Evolutionary conservation across 345 rosid species (phyloP).

Genomic region (Salix udensis): DNA sequence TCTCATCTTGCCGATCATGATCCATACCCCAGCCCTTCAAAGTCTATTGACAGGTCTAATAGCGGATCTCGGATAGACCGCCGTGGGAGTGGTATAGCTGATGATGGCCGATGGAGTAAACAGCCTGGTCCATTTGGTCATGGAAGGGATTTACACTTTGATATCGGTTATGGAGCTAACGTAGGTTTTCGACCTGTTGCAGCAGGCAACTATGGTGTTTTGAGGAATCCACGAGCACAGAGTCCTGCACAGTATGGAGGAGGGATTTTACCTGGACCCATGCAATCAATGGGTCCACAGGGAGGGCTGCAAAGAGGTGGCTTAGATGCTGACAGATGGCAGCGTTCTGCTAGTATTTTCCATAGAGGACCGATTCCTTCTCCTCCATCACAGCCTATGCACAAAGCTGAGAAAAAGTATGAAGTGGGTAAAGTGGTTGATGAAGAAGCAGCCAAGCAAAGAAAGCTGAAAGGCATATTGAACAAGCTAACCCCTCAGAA

Average conservation of each 20-base stretch:
- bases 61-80: conserved; percentile 65
- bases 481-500: conserved; percentile 97
- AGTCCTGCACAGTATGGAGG: conserved; percentile 39
- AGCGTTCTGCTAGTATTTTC: conserved; percentile 55
- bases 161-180: conserved; percentile 44
- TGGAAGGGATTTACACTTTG: conserved; percentile 55
- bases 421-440: conserved; percentile 75
- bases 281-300: conserved; percentile 60
- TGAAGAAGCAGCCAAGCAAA: conserved; percentile 80
- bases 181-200: conserved; percentile 61
- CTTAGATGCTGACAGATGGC: conserved; percentile 85
- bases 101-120: conserved; percentile 73
- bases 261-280: conserved; percentile 67
- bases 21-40: conserved; percentile 55
- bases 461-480: conserved; percentile 80
- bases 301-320: conserved; percentile 59
- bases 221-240: conserved; percentile 65
- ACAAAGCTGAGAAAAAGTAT: conserved; percentile 87
- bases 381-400: conserved; percentile 84
- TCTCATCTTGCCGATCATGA: conserved; percentile 54
- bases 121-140: conserved; percentile 38
- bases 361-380: conserved; percentile 81
- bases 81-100: conserved; percentile 53
- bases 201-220: conserved; percentile 71
- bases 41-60: conserved; percentile 54